These are phyloP conservation scores for Protomyces inouyei DNA, from an alignment of 1,139 yeast genomes.

Conservation along the genomic window DNA sequence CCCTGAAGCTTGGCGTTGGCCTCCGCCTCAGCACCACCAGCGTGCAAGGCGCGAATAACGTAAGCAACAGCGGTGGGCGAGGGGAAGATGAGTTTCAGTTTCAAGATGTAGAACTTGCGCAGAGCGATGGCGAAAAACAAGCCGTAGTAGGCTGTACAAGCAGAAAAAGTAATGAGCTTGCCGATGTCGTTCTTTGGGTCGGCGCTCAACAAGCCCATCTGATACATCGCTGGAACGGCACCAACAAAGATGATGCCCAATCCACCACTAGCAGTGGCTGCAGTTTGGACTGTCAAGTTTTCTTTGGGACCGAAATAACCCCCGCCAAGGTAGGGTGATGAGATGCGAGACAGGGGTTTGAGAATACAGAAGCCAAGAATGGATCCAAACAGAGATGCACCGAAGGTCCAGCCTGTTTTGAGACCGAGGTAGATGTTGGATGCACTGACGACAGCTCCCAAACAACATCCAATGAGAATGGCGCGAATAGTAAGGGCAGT, in stretches of 20 bases:
- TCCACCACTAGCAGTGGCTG: conserved; percentile 28
- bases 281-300: conserved; percentile 25
- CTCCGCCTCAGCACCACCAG: conserved; percentile 24
- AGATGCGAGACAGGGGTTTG: conserved; percentile 3
- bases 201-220: conserved; percentile 12
- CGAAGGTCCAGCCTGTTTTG: conserved; percentile 29
- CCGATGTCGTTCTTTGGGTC: conserved; percentile 22
- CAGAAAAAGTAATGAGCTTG: conserved; percentile 26
- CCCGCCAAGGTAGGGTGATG: conserved; percentile 24
- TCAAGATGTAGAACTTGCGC: conserved; percentile 27
- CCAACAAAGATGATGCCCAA: conserved; percentile 26
- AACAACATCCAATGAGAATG: conserved; percentile 15
- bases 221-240: conserved; percentile 28
- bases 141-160: conserved; percentile 28
- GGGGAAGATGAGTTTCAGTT: conserved; percentile 26
- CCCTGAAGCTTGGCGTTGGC: conserved; percentile 20
- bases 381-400: conserved; percentile 27
- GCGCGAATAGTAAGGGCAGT: conserved; percentile 27
- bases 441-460: conserved; percentile 27
- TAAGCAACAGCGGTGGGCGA: conserved; percentile 28
- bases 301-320: conserved; percentile 29
- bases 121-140: conserved; percentile 28
- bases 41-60: conserved; percentile 27
- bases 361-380: conserved; percentile 29
- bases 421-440: conserved; percentile 29